phyloP scores from a whole-genome alignment of 1,284 basidiomycete species.

The Heterobasidion annosum region DNA sequence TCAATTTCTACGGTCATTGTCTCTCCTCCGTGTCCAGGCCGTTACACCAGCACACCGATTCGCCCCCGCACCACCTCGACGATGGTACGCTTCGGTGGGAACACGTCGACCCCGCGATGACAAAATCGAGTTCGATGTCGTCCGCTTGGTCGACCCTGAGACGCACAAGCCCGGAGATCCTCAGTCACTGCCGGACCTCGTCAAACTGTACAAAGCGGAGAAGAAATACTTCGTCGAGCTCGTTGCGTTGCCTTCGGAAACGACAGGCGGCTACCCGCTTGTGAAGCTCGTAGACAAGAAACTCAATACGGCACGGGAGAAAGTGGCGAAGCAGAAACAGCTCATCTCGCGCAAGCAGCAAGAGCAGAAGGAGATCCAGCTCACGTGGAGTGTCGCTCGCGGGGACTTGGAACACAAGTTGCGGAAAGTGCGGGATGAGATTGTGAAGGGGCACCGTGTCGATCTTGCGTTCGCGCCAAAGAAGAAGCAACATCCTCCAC shows the following conservation, averaged over 20 bases:
- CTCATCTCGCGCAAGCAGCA: slow-evolving; percentile 23
- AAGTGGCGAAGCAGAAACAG: slow-evolving; percentile 22
- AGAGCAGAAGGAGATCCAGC: slow-evolving; percentile 61
- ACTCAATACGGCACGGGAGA: slow-evolving; percentile 19
- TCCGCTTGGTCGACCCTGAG: slow-evolving; percentile 40
- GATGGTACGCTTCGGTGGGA: neutral
- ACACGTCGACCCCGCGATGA: slow-evolving; percentile 12
- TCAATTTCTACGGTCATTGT: neutral
- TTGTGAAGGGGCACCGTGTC: slow-evolving; percentile 53
- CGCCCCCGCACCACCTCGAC: neutral
- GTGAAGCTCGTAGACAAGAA: slow-evolving; percentile 40
- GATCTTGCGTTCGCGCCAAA: slow-evolving; percentile 49
- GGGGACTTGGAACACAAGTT: slow-evolving; percentile 66
- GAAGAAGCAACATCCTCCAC: slow-evolving; percentile 24
- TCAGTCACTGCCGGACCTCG: slow-evolving; percentile 24
- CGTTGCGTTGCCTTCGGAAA: slow-evolving; percentile 30
- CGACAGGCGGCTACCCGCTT: slow-evolving; percentile 23
- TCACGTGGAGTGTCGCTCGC: slow-evolving; percentile 57
- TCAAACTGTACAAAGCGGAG: slow-evolving; percentile 15
- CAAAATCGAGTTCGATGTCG: slow-evolving; percentile 20
- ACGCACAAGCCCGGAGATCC: slow-evolving; percentile 32
- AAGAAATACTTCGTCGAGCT: slow-evolving; percentile 37
- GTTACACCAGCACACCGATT: neutral
- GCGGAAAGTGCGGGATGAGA: slow-evolving; percentile 44
- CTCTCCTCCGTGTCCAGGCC: neutral